These are phyloP conservation scores for Colletotrichum spinosum DNA, from an alignment of 2,329 filamentous ascomycete genomes.

Conservation along the genomic window DNA sequence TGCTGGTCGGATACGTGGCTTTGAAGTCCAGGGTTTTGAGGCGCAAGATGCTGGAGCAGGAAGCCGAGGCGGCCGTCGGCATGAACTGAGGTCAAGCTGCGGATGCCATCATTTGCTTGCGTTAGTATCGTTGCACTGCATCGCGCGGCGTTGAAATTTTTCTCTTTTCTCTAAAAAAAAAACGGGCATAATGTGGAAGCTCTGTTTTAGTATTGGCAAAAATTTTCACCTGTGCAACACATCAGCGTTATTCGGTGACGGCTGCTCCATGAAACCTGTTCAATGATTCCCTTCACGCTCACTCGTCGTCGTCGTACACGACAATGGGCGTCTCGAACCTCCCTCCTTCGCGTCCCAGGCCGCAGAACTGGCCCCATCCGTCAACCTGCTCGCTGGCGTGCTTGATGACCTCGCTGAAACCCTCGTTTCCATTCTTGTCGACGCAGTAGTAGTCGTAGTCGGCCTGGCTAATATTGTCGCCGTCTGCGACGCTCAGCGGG, in stretches of 20 bases:
- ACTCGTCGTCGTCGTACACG: conserved; percentile 9
- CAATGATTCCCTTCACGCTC: not conserved
- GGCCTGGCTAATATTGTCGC: conserved; percentile 40
- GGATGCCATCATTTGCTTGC: no score
- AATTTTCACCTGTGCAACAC: no score
- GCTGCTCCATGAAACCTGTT: no score
- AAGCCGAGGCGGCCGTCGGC: conserved; percentile 31
- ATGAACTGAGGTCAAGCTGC: not conserved
- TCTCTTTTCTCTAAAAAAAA: not conserved
- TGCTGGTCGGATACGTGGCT: conserved; percentile 75
- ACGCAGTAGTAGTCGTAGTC: conserved; percentile 44
- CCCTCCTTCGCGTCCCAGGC: conserved; percentile 24
- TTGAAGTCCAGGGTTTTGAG: conserved; percentile 51
- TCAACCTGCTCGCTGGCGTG: conserved; percentile 47
- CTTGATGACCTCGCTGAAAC: conserved; percentile 49
- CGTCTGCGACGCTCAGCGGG: conserved; percentile 42
- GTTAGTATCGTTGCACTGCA: not conserved
- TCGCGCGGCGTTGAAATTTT: conserved; percentile 4
- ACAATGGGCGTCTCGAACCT: conserved; percentile 43
- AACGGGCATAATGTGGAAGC: no score
- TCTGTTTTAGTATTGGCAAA: no score
- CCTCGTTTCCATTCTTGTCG: conserved; percentile 42
- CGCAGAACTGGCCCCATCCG: conserved; percentile 48
- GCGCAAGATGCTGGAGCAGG: conserved; percentile 41
- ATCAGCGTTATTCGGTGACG: no score